Base-by-base conservation (phyloP, 768 basidiomycete species). In the Xerocomellus intermedius region DNA sequence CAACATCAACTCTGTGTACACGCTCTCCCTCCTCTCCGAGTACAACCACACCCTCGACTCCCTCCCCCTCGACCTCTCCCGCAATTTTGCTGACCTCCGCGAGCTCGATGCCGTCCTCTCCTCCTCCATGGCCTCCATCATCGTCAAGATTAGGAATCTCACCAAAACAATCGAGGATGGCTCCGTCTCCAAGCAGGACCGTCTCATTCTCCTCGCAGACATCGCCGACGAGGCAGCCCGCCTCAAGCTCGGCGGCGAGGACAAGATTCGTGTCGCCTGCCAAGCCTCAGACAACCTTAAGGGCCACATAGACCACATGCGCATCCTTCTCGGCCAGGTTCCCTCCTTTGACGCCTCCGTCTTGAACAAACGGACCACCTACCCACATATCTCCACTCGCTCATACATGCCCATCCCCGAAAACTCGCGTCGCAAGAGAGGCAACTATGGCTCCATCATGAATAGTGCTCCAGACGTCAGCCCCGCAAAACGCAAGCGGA, bases 21-120 rank as follows among this genome's bases (percentile, higher is more conserved):
- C 86, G 8, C 82, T 91, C 58, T 69, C 82, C 39, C 78, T 91
- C 55, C 83, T 94, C 63, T 78, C 82, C 54, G 91, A 94, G 70
- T 94, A 92, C 76, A 86, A 86, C 16, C 94, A 98, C 72, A 86
- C 89, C 26, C 87, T 98, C 71, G 95, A 97, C 76, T 82, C 94
- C 21, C 83, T 98, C 52, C 96, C 96, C 55, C 81, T 90, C 59
- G 94, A 97, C 74, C 86, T 99, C 72, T 96, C 96, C 13, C 86
- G 92, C 72, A 87, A 86, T 73, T 91, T 97, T 71, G 91, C 89
- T 12, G 97, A 99, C 79, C 84, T 99, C 50, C 91, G 94, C 60
- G 97, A 99, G 75, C 90, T 99, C 74, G 97, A 98, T 72, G 97
- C 96, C 54, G 97, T 99, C 55, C 83, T 99, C 62, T 94, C 94